Evolutionary conservation across 805 yeast genomes (phyloP).

Genomic region (Priceomyces fermenticarens): DNA sequence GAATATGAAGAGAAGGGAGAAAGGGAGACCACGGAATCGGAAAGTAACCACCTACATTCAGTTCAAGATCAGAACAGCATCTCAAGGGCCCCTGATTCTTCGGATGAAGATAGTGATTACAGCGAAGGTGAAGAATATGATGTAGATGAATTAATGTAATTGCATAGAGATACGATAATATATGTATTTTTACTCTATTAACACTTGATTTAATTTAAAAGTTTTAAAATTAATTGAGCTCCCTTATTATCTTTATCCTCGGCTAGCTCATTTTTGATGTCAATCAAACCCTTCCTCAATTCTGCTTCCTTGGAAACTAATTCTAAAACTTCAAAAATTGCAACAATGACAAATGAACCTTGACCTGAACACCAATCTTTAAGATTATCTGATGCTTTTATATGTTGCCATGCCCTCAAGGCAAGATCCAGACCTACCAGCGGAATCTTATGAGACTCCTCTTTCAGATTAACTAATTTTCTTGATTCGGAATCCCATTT

Average conservation of each 20-base stretch:
- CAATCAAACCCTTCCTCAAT: conserved; percentile 54
- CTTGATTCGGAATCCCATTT: conserved; percentile 49
- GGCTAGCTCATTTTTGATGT: conserved; percentile 42
- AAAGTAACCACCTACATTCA: neutral
- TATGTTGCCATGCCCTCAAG: conserved; percentile 47
- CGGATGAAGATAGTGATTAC: conserved; percentile 9
- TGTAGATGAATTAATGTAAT: conserved; percentile 8
- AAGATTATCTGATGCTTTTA: conserved; percentile 46
- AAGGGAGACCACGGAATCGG: neutral
- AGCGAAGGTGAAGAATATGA: conserved; percentile 16
- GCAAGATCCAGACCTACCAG: conserved; percentile 61
- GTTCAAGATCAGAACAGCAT: neutral
- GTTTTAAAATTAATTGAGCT: conserved; percentile 35
- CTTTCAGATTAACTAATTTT: conserved; percentile 44
- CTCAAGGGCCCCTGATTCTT: neutral
- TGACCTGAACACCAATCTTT: conserved; percentile 62
- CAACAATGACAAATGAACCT: conserved; percentile 79
- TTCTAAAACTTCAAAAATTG: conserved; percentile 67
- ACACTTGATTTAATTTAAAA: conserved; percentile 10
- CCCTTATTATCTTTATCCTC: conserved; percentile 61
- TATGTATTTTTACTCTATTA: conserved; percentile 5
- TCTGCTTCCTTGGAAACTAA: conserved; percentile 34
- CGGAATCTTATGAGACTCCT: conserved; percentile 35
- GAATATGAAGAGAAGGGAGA: neutral
- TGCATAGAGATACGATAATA: neutral